phyloP scores from a whole-genome alignment of 192 early-diverging fungal species.

The Dimargaris cristalligena region DNA sequence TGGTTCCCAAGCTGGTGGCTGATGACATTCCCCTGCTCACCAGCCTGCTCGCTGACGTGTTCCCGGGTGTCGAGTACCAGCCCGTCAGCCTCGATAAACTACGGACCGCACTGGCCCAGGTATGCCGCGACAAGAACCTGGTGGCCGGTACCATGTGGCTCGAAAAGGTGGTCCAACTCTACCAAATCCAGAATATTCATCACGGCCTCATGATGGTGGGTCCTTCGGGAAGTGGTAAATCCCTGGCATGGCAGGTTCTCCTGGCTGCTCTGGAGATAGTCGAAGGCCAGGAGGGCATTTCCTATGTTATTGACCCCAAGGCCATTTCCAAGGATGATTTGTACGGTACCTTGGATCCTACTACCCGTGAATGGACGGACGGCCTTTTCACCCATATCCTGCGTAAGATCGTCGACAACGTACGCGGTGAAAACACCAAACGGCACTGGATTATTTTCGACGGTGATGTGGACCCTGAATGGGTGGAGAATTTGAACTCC shows the following conservation, averaged over 20 bases:
- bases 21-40: conserved; percentile 82
- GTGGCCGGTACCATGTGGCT: conserved; percentile 72
- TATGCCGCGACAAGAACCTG: conserved; percentile 56
- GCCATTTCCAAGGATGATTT: conserved; percentile 92
- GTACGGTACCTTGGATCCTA: conserved; percentile 90
- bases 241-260: conserved; percentile 82
- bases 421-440: conserved; percentile 81
- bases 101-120: conserved; percentile 49
- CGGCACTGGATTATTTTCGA: conserved; percentile 99
- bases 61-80: conserved; percentile 75
- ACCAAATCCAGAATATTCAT: conserved; percentile 95
- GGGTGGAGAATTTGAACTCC: conserved; percentile 94
- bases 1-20: conserved; percentile 95
- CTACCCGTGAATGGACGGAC: conserved; percentile 99
- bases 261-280: conserved; percentile 75
- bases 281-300: conserved; percentile 77
- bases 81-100: conserved; percentile 65
- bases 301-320: conserved; percentile 96
- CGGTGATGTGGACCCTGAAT: conserved; percentile 98
- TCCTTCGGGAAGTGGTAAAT: conserved; percentile 91
- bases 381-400: conserved; percentile 95
- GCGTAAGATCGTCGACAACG: conserved; percentile 95
- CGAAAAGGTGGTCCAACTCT: conserved; percentile 94
- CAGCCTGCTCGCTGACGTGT: conserved; percentile 78
- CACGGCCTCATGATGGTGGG: conserved; percentile 99